Percentiles rank a stretch among this genome's conserved stretches.
These are phyloP conservation scores for Aspergillus brasiliensis DNA, from an alignment of 2,329 filamentous ascomycete genomes.

Conservation along the genomic window DNA sequence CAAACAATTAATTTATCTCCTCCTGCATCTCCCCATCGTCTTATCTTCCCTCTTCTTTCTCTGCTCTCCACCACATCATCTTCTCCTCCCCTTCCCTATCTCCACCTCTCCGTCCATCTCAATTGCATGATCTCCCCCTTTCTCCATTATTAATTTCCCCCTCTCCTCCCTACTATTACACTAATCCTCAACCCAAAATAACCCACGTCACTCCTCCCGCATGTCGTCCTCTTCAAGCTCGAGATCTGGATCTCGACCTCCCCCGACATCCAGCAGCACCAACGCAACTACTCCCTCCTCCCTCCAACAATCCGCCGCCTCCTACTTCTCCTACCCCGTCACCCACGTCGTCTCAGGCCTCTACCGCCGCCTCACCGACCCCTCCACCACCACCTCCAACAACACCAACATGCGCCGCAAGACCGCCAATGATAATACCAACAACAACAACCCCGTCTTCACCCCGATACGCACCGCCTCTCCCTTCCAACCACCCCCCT, in stretches of 20 bases:
- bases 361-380: constrained; percentile 64
- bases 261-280: not conserved
- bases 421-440: not conserved
- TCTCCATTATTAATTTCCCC: not conserved
- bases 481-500: constrained; percentile 83
- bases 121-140: not conserved
- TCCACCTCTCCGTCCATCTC: not conserved
- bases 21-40: not conserved
- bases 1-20: not conserved
- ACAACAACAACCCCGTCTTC: constrained; percentile 38
- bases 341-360: constrained; percentile 62
- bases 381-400: constrained; percentile 26
- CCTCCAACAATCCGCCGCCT: constrained; percentile 40
- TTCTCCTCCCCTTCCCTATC: not conserved
- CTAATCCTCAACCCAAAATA: too few relatives aligned
- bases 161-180: not conserved
- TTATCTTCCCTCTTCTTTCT: constrained; percentile 1
- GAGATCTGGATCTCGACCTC: constrained; percentile 1
- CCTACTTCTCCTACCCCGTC: constrained; percentile 55
- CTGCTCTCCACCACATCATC: not conserved
- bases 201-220: not conserved
- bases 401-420: constrained; percentile 24
- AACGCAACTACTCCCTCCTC: constrained; percentile 17
- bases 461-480: constrained; percentile 63
- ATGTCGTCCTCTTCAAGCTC: constrained; percentile 6